These are phyloP conservation scores for Venturia nashicola DNA, from an alignment of 2,329 filamentous ascomycete genomes.

Conservation along the genomic window DNA sequence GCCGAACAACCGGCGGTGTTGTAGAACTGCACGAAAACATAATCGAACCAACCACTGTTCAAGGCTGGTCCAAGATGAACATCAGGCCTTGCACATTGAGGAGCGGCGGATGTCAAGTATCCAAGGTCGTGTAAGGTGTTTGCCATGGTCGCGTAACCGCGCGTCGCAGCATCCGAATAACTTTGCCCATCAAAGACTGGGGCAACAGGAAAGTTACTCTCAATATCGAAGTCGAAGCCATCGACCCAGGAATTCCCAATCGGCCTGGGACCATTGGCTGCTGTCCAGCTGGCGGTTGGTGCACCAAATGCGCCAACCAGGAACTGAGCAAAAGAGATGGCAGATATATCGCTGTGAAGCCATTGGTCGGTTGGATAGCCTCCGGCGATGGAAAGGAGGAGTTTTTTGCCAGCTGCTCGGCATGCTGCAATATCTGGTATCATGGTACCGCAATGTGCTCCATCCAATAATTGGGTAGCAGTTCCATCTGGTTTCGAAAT, in stretches of 20 bases:
- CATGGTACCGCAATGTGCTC: constrained; percentile 19
- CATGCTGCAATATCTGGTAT: constrained; percentile 20
- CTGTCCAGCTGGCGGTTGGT: constrained; percentile 18
- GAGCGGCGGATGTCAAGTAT: constrained; percentile 41
- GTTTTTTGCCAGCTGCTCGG: constrained; percentile 22
- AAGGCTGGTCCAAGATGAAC: constrained; percentile 34
- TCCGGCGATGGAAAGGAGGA: constrained; percentile 36
- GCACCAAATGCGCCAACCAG: constrained; percentile 40
- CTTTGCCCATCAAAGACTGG: constrained; percentile 12
- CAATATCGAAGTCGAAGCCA: constrained; percentile 41
- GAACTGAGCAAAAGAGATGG: constrained; percentile 35
- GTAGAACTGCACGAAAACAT: constrained; percentile 45
- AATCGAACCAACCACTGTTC: constrained; percentile 34
- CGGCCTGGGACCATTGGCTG: constrained; percentile 29
- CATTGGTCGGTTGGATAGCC: constrained; percentile 18
- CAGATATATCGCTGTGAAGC: constrained; percentile 28
- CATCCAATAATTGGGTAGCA: constrained; percentile 29
- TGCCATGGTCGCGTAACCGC: constrained; percentile 30
- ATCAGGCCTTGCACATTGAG: constrained; percentile 40
- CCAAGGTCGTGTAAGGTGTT: constrained; percentile 10
- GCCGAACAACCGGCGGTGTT: constrained; percentile 41
- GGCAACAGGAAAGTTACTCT: constrained; percentile 15
- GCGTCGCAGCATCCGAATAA: constrained; percentile 20
- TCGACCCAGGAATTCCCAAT: constrained; percentile 35
- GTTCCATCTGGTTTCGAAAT: constrained; percentile 23